Evolutionary conservation across 129 eudicot species (phyloP).

Genomic region (Tagetes patula): DNA sequence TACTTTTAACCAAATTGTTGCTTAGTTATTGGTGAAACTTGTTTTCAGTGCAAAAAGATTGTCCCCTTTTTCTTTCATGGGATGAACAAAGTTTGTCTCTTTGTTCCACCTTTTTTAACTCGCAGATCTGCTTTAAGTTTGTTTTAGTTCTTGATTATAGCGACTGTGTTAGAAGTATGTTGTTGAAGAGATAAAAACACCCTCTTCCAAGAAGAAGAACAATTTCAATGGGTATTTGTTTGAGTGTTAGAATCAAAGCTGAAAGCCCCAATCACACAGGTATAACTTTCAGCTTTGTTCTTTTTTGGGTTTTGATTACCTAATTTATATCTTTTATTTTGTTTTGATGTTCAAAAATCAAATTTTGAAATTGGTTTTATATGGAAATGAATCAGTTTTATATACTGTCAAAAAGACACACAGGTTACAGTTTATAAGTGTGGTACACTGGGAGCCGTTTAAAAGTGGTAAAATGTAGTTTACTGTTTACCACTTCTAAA

Average conservation of each 20-base stretch:
- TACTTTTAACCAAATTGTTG: background rate
- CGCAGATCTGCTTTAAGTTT: slow-evolving; percentile 34
- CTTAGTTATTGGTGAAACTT: background rate
- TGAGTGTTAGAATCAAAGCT: slow-evolving; percentile 64
- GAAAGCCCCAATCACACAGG: slow-evolving; percentile 62
- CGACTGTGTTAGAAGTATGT: too few relatives aligned
- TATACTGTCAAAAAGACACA: too few relatives aligned
- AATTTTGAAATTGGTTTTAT: too few relatives aligned
- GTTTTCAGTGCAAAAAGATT: background rate
- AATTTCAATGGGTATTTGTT: slow-evolving; percentile 56
- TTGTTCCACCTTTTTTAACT: slow-evolving; percentile 16
- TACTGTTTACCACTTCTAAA: too few relatives aligned
- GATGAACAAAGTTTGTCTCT: background rate
- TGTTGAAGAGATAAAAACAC: background rate
- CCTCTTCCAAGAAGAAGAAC: background rate
- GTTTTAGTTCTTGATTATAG: background rate
- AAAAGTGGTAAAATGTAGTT: too few relatives aligned
- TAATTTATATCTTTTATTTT: too few relatives aligned
- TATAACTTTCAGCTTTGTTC: background rate
- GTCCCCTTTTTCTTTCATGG: background rate
- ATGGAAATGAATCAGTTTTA: too few relatives aligned
- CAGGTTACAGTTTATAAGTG: too few relatives aligned
- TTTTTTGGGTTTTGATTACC: too few relatives aligned
- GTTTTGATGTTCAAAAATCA: too few relatives aligned
- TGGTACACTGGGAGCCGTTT: too few relatives aligned